Evolutionary conservation across 495 filamentous ascomycete species (phyloP).

Genomic region (Xylaria bambusicola): DNA sequence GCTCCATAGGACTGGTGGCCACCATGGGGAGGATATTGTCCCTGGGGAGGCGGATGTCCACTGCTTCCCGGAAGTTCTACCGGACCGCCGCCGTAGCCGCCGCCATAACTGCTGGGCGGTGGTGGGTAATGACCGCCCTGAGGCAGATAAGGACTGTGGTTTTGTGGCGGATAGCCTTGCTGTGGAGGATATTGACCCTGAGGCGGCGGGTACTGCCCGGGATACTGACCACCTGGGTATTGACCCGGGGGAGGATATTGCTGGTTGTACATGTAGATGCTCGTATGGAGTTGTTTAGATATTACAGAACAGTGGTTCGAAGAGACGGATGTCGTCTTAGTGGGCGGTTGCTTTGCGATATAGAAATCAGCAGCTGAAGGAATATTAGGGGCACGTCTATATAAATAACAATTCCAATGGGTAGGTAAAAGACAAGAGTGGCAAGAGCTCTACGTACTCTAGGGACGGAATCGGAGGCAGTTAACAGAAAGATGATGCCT

Average conservation of each 20-base stretch:
- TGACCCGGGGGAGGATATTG: slow-evolving; percentile 40
- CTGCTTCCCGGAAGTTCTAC: slow-evolving; percentile 21
- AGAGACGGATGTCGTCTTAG: background rate
- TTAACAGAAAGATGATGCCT: background rate
- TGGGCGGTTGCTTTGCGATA: background rate
- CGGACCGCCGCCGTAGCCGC: background rate
- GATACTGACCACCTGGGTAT: slow-evolving; percentile 21
- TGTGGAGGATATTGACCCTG: slow-evolving; percentile 26
- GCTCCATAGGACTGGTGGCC: slow-evolving; percentile 36
- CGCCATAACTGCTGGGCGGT: slow-evolving; percentile 33
- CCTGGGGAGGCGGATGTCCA: slow-evolving; percentile 10
- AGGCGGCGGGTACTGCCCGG: slow-evolving; percentile 35
- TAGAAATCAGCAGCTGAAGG: background rate
- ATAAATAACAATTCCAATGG: too few relatives aligned
- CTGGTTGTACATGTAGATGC: slow-evolving; percentile 34
- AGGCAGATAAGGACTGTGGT: slow-evolving; percentile 26
- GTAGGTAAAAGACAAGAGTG: too few relatives aligned
- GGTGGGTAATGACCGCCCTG: slow-evolving; percentile 26
- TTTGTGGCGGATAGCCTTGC: slow-evolving; percentile 25
- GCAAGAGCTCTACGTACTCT: too few relatives aligned
- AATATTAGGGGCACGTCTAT: background rate
- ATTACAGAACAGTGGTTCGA: background rate
- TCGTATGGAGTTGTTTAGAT: background rate
- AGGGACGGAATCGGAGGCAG: too few relatives aligned
- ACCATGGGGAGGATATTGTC: slow-evolving; percentile 25